Evolutionary conservation across 75 land plant species (phyloP).

Genomic region (Sequoia sempervirens): DNA sequence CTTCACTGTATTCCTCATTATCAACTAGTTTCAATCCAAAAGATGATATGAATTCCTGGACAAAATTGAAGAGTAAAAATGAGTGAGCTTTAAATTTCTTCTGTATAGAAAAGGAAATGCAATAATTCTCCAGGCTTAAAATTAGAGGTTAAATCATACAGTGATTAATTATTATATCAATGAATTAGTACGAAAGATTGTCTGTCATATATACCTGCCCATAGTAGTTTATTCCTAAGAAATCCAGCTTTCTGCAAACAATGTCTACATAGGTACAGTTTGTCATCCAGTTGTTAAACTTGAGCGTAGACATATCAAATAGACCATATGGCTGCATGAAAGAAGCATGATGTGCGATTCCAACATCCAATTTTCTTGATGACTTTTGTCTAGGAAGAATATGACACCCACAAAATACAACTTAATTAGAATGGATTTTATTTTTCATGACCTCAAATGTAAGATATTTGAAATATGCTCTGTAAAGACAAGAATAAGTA

Average conservation of each 20-base stretch:
- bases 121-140: not conserved
- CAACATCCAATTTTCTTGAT: slow-evolving; percentile 47
- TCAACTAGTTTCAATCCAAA: slow-evolving; percentile 84
- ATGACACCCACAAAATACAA: not conserved
- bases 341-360: slow-evolving; percentile 92
- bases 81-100: not conserved
- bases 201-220: slow-evolving; percentile 69
- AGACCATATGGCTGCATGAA: slow-evolving; percentile 96
- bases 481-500: not conserved
- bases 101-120: not conserved
- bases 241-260: slow-evolving; percentile 78
- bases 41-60: slow-evolving; percentile 83
- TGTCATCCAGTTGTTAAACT: slow-evolving; percentile 68
- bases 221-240: slow-evolving; percentile 94
- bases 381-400: not conserved
- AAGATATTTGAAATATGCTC: not conserved
- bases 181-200: not conserved
- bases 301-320: slow-evolving; percentile 77
- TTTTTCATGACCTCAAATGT: not conserved
- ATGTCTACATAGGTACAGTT: slow-evolving; percentile 74
- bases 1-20: slow-evolving; percentile 94
- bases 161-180: not conserved
- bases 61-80: not conserved
- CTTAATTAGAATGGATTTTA: not conserved
- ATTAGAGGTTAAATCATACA: not conserved